Evolutionary conservation across 176 grass and related monocot species (phyloP).

Genomic region (Carex kokanica): DNA sequence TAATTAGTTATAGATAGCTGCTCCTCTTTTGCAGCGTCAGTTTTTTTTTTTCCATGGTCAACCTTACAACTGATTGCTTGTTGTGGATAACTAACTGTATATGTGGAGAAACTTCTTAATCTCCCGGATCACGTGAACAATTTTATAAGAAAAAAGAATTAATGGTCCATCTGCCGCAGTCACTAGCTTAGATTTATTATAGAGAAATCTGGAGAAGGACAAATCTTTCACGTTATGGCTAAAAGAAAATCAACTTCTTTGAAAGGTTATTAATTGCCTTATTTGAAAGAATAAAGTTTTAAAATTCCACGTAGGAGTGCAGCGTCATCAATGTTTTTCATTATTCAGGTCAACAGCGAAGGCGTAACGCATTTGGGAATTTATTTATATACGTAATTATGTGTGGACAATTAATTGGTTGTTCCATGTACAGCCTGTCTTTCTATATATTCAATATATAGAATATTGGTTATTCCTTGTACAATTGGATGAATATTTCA

Average conservation of each 20-base stretch:
- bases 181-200: neutral
- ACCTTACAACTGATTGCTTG: neutral
- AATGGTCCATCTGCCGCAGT: neutral
- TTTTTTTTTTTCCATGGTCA: neutral
- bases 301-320: neutral
- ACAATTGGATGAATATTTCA: too few relatives aligned
- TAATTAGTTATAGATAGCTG: neutral
- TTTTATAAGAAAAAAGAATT: neutral
- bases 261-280: neutral
- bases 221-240: slow-evolving; percentile 11
- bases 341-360: neutral
- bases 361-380: neutral
- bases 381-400: slow-evolving; percentile 9
- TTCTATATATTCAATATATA: neutral
- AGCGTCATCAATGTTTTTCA: neutral
- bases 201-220: neutral
- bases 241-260: neutral
- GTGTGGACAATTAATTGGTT: neutral
- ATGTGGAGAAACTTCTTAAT: slow-evolving; percentile 9
- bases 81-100: neutral
- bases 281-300: neutral
- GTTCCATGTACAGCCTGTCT: neutral
- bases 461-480: too few relatives aligned
- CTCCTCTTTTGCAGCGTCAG: neutral
- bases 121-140: neutral